Base-by-base conservation (phyloP, 2,329 filamentous ascomycete genomes). In the Colletotrichum sp. region DNA sequence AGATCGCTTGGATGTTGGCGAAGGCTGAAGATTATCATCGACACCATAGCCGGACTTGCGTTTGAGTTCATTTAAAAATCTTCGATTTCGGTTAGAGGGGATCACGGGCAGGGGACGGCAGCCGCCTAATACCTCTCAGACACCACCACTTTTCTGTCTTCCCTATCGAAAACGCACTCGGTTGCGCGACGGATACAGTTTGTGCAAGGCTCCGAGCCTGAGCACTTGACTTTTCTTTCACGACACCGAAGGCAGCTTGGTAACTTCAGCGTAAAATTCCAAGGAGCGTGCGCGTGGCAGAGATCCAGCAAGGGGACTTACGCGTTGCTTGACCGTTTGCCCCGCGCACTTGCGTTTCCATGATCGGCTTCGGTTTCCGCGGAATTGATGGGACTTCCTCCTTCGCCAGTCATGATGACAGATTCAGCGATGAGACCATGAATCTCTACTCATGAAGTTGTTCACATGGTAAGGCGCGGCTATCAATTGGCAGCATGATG, bases 141-240 rank as follows among this genome's bases (percentile, higher is more conserved):
- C 0, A 76, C 70, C 15, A 76, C 59, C 4, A 76, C 74, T 21
- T 76, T 76, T 49, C 71, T 72, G 28, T 76, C 74, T 12, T 76
- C 74, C 34, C 60, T 67, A 26, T 76, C 70, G 21, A 73, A 76
- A 10, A 73, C 65, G n/a, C 70, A 76, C n/a, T 63, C 67, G 15
- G 68, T 64, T 4, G 74, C 69, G 9, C 66, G 67, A 10, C 65
- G 64, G 16, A 57, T 63, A 9, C 74, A 76, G 8, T 76, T 73
- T 5, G 30, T 30, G 24, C 74, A 76, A 15, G 70, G 74, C 15
- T 57, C 36, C 15, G 71, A 74, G 12, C 66, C 66, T 15, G 62
- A 76, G 10, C 71, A 76, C 13, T 73, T 68, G 21, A 76, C 71
- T 21, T 74, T 76, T 21, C 71, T 66, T 16, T 76, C 75, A n/a